Percentiles rank a stretch among this genome's conserved stretches.
phyloP scores from a whole-genome alignment of 148 eudicot genomes.

The Spergularia marina region DNA sequence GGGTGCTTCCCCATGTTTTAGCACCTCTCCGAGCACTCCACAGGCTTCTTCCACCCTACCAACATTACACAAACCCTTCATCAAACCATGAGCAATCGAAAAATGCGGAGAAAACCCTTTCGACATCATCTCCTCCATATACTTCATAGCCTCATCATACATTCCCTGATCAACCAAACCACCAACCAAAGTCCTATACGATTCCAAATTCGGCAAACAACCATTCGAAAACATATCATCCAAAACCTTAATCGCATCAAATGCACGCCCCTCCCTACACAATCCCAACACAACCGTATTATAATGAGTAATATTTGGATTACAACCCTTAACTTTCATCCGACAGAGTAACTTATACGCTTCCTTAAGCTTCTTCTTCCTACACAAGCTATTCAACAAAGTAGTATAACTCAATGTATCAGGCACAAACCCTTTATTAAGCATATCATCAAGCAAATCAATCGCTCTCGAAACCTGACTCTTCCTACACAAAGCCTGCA shows the following conservation, averaged over 20 bases:
- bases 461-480: conserved; percentile 76
- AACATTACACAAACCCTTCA: conserved; percentile 60
- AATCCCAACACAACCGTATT: conserved; percentile 72
- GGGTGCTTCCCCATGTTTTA: conserved; percentile 52
- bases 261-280: conserved; percentile 68
- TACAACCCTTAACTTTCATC: conserved; percentile 90
- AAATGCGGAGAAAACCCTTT: conserved; percentile 85
- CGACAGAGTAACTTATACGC: conserved; percentile 91
- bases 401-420: conserved; percentile 78
- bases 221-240: conserved; percentile 75
- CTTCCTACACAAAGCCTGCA: conserved; percentile 88
- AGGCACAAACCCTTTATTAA: conserved; percentile 84
- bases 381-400: conserved; percentile 82
- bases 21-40: conserved; percentile 45
- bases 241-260: conserved; percentile 73
- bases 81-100: conserved; percentile 57
- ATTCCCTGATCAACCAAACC: conserved; percentile 73
- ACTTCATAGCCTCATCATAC: conserved; percentile 65
- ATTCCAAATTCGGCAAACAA: conserved; percentile 76
- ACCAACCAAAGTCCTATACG: conserved; percentile 72
- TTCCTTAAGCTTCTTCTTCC: conserved; percentile 82
- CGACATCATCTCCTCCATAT: conserved; percentile 55
- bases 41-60: conserved; percentile 75
- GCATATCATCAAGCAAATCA: conserved; percentile 81
- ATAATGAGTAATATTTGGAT: conserved; percentile 79